Conservation (phyloP, 2,329 filamentous ascomycete genomes). For the Aureobasidium sp. region DNA sequence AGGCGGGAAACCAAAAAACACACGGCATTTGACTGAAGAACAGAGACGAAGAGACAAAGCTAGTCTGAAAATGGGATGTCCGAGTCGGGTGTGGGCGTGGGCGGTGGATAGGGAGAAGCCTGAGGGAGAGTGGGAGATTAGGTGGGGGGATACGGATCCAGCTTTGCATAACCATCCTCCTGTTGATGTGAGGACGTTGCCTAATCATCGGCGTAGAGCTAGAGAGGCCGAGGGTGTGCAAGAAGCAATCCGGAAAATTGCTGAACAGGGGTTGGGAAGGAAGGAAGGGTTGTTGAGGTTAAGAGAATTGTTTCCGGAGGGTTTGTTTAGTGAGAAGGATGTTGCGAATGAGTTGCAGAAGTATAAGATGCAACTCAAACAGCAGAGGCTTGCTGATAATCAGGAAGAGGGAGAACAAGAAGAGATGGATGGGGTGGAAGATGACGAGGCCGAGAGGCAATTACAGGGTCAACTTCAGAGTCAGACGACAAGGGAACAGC, state of each 20-base stretch:
- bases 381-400: neutral
- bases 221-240: neutral
- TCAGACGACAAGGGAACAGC: neutral
- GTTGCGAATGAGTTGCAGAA: constrained; percentile 14
- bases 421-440: neutral
- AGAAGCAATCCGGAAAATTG: neutral
- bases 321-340: constrained; percentile 11
- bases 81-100: constrained; percentile 5
- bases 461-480: neutral
- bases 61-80: neutral
- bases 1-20: neutral
- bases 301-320: neutral
- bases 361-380: neutral
- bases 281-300: neutral
- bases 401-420: neutral
- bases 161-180: constrained; percentile 12
- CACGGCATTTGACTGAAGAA: neutral
- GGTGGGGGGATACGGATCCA: constrained; percentile 8
- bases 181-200: constrained; percentile 1
- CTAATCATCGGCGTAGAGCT: constrained; percentile 1
- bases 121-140: constrained; percentile 5
- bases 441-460: neutral
- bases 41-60: neutral
- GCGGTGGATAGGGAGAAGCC: neutral
- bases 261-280: neutral